Evolutionary conservation across 495 filamentous ascomycete species (phyloP), one percentile per base, ranked within the genome.

Genomic region (Entonaema liquescens): DNA sequence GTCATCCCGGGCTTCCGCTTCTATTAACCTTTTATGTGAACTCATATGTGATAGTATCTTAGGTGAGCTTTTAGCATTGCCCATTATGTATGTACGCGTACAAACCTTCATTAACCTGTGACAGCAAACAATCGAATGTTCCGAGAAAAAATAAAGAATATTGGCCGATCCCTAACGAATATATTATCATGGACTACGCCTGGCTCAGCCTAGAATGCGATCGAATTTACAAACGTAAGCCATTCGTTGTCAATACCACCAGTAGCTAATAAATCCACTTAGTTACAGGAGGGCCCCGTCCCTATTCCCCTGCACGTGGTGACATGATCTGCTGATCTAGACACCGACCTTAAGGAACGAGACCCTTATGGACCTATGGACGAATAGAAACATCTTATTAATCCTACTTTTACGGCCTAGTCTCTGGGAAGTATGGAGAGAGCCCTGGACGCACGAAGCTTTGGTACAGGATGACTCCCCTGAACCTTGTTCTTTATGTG

Each of bases 251-350:
- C 38, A 64, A 60, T 59, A 52, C 49, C 23, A 25, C 19, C 19
- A 29, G 50, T 15, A 53, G 15, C 8, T 17, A 28, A n/a, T 54
- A 29, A 65, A 44, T 19, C 40, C 40, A 44, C 56, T 42, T 44
- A 54, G 49, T 8, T 49, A 40, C 49, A 65, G 57, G 53, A 65
- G 25, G 53, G 62, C 1, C 26, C 35, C 35, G 53, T 72, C 59
- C 59, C 55, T 52, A 35, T 63, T 23, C 33, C 55, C 62, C 59
- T 66, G 62, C 42, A 61, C 47, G 38, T 21, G 60, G 70, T 64
- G 49, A 67, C 55, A 55, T 38, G 64, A 69, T 73, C 70, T 66
- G 70, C 65, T 47, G 59, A 68, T 69, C 70, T 69, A 63, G 70
- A 62, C 70, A 66, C 50, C 65, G 60, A 68, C 52, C 29, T 31